These are phyloP conservation scores for Lasiodiplodia hormozganensis DNA, from an alignment of 2,329 filamentous ascomycete genomes.

Conservation along the genomic window DNA sequence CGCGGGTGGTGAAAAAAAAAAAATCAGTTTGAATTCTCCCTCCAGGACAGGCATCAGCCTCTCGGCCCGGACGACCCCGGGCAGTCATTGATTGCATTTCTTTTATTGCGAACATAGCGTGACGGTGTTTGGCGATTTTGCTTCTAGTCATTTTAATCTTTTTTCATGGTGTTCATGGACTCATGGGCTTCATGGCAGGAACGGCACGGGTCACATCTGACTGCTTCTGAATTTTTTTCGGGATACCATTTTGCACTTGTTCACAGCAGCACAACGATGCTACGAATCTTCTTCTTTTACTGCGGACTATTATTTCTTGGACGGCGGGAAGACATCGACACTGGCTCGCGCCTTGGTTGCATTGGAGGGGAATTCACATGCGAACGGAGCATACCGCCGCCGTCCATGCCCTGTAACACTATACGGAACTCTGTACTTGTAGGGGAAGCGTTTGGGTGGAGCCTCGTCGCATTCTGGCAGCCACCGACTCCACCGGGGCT, in stretches of 20 bases:
- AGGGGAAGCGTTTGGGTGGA: slow-evolving; percentile 37
- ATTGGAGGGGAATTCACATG: slow-evolving; percentile 34
- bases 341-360: slow-evolving; percentile 46
- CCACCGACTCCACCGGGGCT: slow-evolving; percentile 30
- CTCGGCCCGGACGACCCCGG: slow-evolving; percentile 4
- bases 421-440: slow-evolving; percentile 50
- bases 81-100: slow-evolving; percentile 29
- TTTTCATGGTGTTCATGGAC: slow-evolving; percentile 21
- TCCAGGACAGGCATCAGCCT: background rate
- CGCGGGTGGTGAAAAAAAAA: slow-evolving; percentile 75
- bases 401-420: slow-evolving; percentile 47
- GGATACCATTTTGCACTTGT: slow-evolving; percentile 43
- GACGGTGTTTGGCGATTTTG: slow-evolving; percentile 29
- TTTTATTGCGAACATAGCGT: slow-evolving; percentile 28
- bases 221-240: slow-evolving; percentile 40
- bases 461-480: slow-evolving; percentile 41
- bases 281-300: slow-evolving; percentile 46
- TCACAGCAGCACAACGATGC: slow-evolving; percentile 40
- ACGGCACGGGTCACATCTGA: slow-evolving; percentile 29
- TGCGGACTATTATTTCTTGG: slow-evolving; percentile 32
- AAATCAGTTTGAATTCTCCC: slow-evolving; percentile 17
- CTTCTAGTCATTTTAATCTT: slow-evolving; percentile 20
- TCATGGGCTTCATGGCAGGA: slow-evolving; percentile 16
- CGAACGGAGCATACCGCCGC: slow-evolving; percentile 34
- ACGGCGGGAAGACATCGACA: slow-evolving; percentile 36